Evolutionary conservation across 306 rosid genomes (phyloP), one percentile per base, ranked within the genome.

Genomic region (Inga leiocalycina): DNA sequence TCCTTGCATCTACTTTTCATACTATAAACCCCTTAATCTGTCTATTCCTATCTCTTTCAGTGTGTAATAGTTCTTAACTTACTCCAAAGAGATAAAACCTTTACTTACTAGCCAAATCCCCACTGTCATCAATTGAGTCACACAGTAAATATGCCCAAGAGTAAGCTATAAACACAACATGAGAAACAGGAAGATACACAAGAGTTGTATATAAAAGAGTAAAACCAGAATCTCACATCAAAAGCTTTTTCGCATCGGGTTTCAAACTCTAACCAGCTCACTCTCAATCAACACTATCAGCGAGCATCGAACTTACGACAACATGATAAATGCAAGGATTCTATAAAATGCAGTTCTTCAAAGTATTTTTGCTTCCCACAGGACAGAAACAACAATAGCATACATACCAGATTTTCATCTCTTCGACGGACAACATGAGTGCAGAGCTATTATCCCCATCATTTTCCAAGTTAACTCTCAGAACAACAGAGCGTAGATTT

Each of bases 381-480:
- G 17, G 54, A 80, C 52, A 78, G 34, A 74, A 22, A 51, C 56
- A 30, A 57, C 27, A 80, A 46, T 12, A 41, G 45, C 71, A 75
- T 82, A 85, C 83, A 76, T 95, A 93, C 99, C 89, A 19, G 9
- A 87, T 72, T 77, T 87, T 82, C 10, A 91, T 59, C 74, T 92
- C 88, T 73, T 87, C 88, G 7, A 92, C 52, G 75, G 86, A 79
- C 85, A 96, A 81, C 80, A 64, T 35, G 81, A 96, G 83, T 30
- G 70, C 75, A 67, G 85, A 79, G 77, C 91, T 88, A 79, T 77
- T 79, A 57, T 92, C 97, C 78, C 84, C 88, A 82, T 80, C 79
- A 74, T 90, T 90, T 86, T 82, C 97, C 84, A 92, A 89, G 82
- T 89, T 92, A 81, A 96, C 89, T 71, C 84, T 78, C 73, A 92